Evolutionary conservation across 2,329 filamentous ascomycete genomes (phyloP).

Genomic region (Polychaeton citri): DNA sequence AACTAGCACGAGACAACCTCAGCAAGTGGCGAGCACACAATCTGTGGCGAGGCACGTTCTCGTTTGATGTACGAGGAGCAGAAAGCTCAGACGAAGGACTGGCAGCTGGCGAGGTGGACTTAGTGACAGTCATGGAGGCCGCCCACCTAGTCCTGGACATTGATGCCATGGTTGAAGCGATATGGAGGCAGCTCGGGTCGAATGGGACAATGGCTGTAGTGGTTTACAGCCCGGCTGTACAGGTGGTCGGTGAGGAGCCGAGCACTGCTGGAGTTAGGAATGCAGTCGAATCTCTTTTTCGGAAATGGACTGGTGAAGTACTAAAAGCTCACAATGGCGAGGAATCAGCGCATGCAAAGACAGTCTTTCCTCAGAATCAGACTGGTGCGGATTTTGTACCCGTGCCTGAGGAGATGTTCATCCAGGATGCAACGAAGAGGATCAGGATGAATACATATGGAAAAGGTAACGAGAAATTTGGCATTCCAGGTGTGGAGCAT

Average conservation of each 20-base stretch:
- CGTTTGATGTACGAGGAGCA: slow-evolving; percentile 4
- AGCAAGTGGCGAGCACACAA: slow-evolving; percentile 3
- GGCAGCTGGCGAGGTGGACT: slow-evolving; percentile 5
- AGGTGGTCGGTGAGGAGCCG: slow-evolving; percentile 4
- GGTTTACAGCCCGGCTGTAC: slow-evolving; percentile 4
- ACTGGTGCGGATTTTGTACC: slow-evolving; percentile 9
- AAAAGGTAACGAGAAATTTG: slow-evolving; percentile 3
- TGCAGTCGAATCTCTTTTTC: slow-evolving; percentile 5
- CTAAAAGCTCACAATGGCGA: slow-evolving; percentile 1
- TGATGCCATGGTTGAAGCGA: slow-evolving; percentile 4
- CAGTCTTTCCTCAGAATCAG: slow-evolving; percentile 3
- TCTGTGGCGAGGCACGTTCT: slow-evolving; percentile 7
- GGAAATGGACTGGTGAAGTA: slow-evolving; percentile 3
- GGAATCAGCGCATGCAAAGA: background rate
- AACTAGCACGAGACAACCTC: slow-evolving; percentile 2
- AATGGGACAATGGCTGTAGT: slow-evolving; percentile 8
- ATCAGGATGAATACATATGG: slow-evolving; percentile 8
- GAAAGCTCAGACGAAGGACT: slow-evolving; percentile 4
- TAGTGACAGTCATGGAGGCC: slow-evolving; percentile 4
- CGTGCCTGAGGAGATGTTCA: slow-evolving; percentile 7
- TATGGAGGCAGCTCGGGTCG: slow-evolving; percentile 2
- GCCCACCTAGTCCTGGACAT: slow-evolving; percentile 6
- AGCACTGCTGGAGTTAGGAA: slow-evolving; percentile 1
- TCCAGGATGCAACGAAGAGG: slow-evolving; percentile 4
- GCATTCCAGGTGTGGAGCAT: slow-evolving; percentile 4